Evolutionary conservation across 1,284 basidiomycete species (phyloP).

Genomic region (Malassezia dermatis): DNA sequence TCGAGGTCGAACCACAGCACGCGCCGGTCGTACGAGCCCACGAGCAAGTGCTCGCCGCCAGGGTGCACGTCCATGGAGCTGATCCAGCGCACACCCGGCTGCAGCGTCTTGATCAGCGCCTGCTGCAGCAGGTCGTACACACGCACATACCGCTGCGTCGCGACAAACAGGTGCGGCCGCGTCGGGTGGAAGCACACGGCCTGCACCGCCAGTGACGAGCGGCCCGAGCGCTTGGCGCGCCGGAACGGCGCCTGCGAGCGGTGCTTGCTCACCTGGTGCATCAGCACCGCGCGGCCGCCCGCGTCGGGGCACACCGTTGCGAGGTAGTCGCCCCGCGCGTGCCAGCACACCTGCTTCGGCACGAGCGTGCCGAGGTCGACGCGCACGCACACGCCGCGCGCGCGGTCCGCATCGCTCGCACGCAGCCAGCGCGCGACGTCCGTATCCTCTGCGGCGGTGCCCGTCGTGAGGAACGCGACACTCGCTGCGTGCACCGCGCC

Average conservation of each 20-base stretch:
- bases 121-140: constrained; percentile 91
- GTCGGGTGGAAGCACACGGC: constrained; percentile 84
- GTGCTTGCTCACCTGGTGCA: constrained; percentile 84
- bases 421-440: constrained; percentile 52
- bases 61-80: constrained; percentile 93
- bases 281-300: constrained; percentile 64
- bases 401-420: constrained; percentile 51
- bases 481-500: constrained; percentile 34
- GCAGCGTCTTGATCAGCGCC: constrained; percentile 79
- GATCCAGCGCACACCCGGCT: constrained; percentile 91
- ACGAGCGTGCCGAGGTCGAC: constrained; percentile 41
- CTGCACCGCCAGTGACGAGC: constrained; percentile 57
- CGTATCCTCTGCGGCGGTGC: constrained; percentile 47
- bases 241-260: constrained; percentile 96
- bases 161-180: constrained; percentile 93
- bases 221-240: constrained; percentile 64
- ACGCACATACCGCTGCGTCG: constrained; percentile 93
- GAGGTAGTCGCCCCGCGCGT: constrained; percentile 88
- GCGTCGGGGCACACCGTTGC: constrained; percentile 59
- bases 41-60: constrained; percentile 71
- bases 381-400: constrained; percentile 51
- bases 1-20: constrained; percentile 98
- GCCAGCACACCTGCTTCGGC: constrained; percentile 80
- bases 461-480: constrained; percentile 24
- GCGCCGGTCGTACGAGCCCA: constrained; percentile 94